Conservation (phyloP, 225 moss, liverwort and hornwort species). For the Polytrichum commune region DNA sequence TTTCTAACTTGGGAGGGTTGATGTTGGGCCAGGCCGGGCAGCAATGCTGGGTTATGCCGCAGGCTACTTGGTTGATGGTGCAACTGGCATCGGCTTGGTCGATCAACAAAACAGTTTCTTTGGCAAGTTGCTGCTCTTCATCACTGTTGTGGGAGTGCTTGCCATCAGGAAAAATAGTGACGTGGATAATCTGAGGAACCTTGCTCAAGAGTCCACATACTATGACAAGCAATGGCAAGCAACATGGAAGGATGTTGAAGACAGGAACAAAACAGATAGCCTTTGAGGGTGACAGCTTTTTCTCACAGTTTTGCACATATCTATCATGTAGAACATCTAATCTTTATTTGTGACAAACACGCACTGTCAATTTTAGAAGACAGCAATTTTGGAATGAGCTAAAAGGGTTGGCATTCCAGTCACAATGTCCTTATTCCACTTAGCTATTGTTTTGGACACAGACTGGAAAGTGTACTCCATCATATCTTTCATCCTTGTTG, state of each 20-base stretch:
- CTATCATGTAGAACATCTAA: constrained; percentile 11
- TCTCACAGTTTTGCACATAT: constrained; percentile 41
- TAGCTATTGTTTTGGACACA: too few relatives aligned
- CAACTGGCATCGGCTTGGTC: constrained; percentile 87
- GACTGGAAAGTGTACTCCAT: too few relatives aligned
- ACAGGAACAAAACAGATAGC: constrained; percentile 20
- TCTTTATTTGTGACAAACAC: constrained; percentile 18
- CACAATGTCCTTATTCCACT: too few relatives aligned
- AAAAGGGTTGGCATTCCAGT: too few relatives aligned
- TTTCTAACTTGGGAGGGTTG: constrained; percentile 2
- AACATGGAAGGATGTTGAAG: constrained; percentile 71
- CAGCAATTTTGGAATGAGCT: too few relatives aligned
- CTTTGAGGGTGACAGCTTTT: neutral
- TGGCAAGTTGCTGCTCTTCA: constrained; percentile 83
- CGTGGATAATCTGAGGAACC: constrained; percentile 57
- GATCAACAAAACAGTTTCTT: constrained; percentile 94
- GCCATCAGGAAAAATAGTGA: constrained; percentile 74
- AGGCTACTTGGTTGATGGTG: constrained; percentile 81
- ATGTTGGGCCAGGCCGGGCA: constrained; percentile 64
- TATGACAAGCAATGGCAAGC: constrained; percentile 99
- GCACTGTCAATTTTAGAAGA: neutral
- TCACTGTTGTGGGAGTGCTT: constrained; percentile 67
- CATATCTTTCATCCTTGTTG: too few relatives aligned
- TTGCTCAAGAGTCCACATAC: constrained; percentile 86
- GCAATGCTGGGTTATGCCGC: constrained; percentile 89